phyloP scores from a whole-genome alignment of 345 rosid genomes.

The Arabidopsis suecica region DNA sequence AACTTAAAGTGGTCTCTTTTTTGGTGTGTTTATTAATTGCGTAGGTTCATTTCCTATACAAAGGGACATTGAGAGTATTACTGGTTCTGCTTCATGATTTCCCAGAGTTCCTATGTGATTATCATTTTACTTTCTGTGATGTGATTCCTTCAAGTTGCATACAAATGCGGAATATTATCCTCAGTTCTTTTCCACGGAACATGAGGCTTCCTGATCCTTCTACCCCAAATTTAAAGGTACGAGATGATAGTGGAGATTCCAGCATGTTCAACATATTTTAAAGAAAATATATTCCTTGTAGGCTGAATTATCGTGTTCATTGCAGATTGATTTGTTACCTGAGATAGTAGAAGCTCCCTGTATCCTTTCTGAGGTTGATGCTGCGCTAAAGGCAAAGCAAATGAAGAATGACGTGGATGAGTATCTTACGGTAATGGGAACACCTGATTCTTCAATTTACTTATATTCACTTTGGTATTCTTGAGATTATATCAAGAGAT shows the following conservation, averaged over 20 bases:
- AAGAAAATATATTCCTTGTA: neutral
- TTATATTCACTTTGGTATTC: conserved; percentile 3
- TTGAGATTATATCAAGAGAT: conserved; percentile 4
- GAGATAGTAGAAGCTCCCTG: conserved; percentile 85
- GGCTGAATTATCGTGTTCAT: conserved; percentile 34
- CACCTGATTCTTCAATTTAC: conserved; percentile 8
- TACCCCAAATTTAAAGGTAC: conserved; percentile 93
- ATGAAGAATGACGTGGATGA: conserved; percentile 93
- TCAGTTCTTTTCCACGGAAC: conserved; percentile 92
- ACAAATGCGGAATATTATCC: conserved; percentile 96
- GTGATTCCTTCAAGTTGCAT: conserved; percentile 99
- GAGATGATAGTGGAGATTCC: conserved; percentile 53
- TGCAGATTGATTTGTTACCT: conserved; percentile 93
- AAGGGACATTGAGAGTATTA: conserved; percentile 91
- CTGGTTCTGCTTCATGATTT: conserved; percentile 98
- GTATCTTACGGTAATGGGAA: conserved; percentile 78
- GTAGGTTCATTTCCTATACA: conserved; percentile 84
- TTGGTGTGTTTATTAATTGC: conserved; percentile 68
- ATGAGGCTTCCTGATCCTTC: conserved; percentile 99
- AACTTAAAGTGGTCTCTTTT: conserved; percentile 70
- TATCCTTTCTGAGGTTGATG: conserved; percentile 90
- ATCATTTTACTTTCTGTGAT: conserved; percentile 96
- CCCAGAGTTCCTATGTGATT: conserved; percentile 96
- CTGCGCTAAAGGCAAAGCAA: conserved; percentile 77
- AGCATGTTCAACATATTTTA: conserved; percentile 5